Percentiles rank a stretch among this genome's conserved stretches.
Conservation (phyloP, 495 filamentous ascomycete species). For the Penicillium turbatum region DNA sequence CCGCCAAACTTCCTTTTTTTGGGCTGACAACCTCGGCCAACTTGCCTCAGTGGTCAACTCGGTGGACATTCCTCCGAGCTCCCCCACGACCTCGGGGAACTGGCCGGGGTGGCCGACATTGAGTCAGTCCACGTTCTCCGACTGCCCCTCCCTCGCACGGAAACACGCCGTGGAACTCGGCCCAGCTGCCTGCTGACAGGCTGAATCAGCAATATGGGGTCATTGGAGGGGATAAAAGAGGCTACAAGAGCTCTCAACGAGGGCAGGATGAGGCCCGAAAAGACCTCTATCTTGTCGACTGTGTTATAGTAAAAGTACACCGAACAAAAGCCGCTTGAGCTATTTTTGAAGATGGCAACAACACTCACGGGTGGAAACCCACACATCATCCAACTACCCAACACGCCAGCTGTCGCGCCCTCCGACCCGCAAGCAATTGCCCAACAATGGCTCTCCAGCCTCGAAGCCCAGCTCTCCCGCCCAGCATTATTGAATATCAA, state of each 20-base stretch:
- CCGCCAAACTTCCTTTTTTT: slow-evolving; percentile 8
- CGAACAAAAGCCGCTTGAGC: neutral
- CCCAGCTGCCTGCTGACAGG: neutral
- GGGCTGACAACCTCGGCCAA: slow-evolving; percentile 10
- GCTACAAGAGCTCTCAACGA: neutral
- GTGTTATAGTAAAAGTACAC: neutral
- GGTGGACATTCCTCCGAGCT: slow-evolving; percentile 6
- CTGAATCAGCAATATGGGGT: slow-evolving; percentile 2
- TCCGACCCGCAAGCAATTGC: slow-evolving; percentile 26
- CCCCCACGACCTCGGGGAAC: slow-evolving; percentile 3
- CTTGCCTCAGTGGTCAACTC: slow-evolving; percentile 3
- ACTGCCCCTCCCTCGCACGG: slow-evolving; percentile 7
- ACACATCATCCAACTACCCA: slow-evolving; percentile 34
- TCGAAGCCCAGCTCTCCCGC: slow-evolving; percentile 23
- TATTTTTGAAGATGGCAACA: slow-evolving; percentile 16
- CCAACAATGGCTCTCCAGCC: slow-evolving; percentile 36
- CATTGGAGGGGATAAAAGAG: neutral
- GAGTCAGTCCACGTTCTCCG: slow-evolving; percentile 3
- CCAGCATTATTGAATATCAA: slow-evolving; percentile 15
- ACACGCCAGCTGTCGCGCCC: slow-evolving; percentile 15
- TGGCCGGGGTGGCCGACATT: slow-evolving; percentile 12
- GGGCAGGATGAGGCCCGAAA: neutral
- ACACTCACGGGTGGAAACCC: slow-evolving; percentile 26
- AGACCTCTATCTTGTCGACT: neutral
- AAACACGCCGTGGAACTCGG: slow-evolving; percentile 2